These are phyloP conservation scores for Colletotrichum caudatum DNA, from an alignment of 2,329 filamentous ascomycete species.

Conservation along the genomic window DNA sequence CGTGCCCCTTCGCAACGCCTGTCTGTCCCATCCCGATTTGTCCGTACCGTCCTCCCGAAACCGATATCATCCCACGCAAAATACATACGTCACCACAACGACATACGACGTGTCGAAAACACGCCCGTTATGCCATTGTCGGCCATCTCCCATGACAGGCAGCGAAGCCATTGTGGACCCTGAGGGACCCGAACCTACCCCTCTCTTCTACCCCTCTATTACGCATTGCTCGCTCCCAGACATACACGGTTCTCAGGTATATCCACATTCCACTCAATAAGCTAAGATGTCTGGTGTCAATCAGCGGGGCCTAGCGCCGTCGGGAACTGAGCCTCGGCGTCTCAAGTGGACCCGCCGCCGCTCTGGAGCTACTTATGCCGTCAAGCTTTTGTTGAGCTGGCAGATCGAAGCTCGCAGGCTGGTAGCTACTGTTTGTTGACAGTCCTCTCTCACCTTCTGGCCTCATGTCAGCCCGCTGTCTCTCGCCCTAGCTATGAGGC, in stretches of 20 bases:
- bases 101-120: constrained; percentile 10
- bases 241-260: constrained; percentile 10
- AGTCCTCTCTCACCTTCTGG: constrained; percentile 4
- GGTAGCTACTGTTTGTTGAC: constrained; percentile 13
- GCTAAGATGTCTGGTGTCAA: constrained; percentile 19
- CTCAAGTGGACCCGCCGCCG: constrained; percentile 21
- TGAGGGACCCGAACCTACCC: constrained; percentile 22
- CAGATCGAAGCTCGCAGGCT: constrained; percentile 5
- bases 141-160: not conserved
- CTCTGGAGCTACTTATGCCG: constrained; percentile 14
- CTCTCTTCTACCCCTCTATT: constrained; percentile 27
- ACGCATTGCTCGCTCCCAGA: constrained; percentile 19
- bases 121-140: not conserved
- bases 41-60: constrained; percentile 12
- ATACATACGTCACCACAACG: constrained; percentile 38
- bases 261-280: constrained; percentile 39
- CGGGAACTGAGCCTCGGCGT: constrained; percentile 24
- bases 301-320: constrained; percentile 27
- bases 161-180: constrained; percentile 4
- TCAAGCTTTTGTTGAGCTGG: constrained; percentile 35
- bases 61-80: constrained; percentile 21
- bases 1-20: constrained; percentile 24
- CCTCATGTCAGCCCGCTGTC: not conserved
- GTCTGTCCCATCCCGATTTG: constrained; percentile 16
- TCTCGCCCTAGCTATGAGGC: not conserved